Evolutionary conservation across 345 rosid species (phyloP), one percentile per base, ranked within the genome.

Genomic region (Garcia nutans): DNA sequence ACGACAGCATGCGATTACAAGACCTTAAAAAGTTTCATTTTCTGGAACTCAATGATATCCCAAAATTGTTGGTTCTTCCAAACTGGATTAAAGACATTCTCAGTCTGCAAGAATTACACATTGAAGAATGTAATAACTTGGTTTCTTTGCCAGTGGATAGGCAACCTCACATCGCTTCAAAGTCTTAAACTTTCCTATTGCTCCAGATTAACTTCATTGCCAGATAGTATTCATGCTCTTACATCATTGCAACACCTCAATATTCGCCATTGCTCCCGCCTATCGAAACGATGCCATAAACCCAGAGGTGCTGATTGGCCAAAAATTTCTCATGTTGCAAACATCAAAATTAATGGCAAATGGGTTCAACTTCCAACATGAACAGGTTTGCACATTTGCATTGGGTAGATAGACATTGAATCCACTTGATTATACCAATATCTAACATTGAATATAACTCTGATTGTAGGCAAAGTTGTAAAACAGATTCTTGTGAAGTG

Each of bases 81-180:
- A 20, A 12, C 3, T 23, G 68, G 50, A 17, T 76, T 69, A 67
- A 61, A 45, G 66, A 65, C 20, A 10, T 65, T 47, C 8, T 61
- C 16, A 20, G 67, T 55, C 45, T 72, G 23, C 24, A 42, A 15
- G 16, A 6, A 9, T 57, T 78, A 6, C 5, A 2, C 0, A 65
- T 72, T 45, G 11, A 10, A 10, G 11, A 28, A 16, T 78, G 81
- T 41, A 9, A 16, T 6, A 54, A 26, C 37, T 56, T 77, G 59
- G 62, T 3, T 17, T 1, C 61, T 65, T 65, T 64, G 23, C 77
- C 71, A 8, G 13, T 74, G 77, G 77, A 74, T 74, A 1, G 50
- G 47, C 47, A 74, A 55, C 70, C 77, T 74, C 15, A 50, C 77
- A 7, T 33, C 45, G 6, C 75, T 72, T 59, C 66, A 44, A 19